These are phyloP conservation scores for Trifolium fragiferum DNA, from an alignment of 306 rosid genomes.

Conservation along the genomic window DNA sequence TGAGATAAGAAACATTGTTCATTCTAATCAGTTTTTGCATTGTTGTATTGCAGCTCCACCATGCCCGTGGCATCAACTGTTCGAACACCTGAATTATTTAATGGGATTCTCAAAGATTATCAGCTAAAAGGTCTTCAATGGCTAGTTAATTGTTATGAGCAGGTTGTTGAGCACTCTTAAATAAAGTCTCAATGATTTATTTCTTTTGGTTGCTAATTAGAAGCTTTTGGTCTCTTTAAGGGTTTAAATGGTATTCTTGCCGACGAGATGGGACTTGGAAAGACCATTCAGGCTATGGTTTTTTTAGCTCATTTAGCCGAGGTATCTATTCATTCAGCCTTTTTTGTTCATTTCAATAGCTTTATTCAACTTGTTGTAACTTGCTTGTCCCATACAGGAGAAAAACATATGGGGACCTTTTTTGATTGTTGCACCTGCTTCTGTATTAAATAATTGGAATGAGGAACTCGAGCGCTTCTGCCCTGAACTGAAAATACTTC, in stretches of 20 bases:
- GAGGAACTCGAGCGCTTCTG: conserved; percentile 98
- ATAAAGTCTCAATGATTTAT: conserved; percentile 18
- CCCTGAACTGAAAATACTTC: conserved; percentile 89
- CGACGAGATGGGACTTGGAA: conserved; percentile 99
- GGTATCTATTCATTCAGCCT: conserved; percentile 57
- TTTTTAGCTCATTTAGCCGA: conserved; percentile 98
- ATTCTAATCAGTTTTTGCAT: conserved; percentile 41
- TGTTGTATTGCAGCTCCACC: conserved; percentile 76
- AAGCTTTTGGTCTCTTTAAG: conserved; percentile 51
- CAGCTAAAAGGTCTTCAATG: conserved; percentile 98
- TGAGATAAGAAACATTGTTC: conserved; percentile 31
- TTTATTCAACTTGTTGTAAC: conserved; percentile 40
- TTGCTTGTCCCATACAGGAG: conserved; percentile 63
- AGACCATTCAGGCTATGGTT: conserved; percentile 98
- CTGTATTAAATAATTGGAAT: conserved; percentile 97
- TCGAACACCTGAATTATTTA: conserved; percentile 87
- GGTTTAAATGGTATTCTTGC: conserved; percentile 99
- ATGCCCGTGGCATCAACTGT: conserved; percentile 98
- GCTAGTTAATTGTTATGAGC: conserved; percentile 99
- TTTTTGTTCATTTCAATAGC: conserved; percentile 27
- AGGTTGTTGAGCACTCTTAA: conserved; percentile 60
- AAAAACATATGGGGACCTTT: conserved; percentile 99
- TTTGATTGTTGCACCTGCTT: conserved; percentile 96
- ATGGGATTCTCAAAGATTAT: conserved; percentile 84
- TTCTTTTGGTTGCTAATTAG: conserved; percentile 42